These are phyloP conservation scores for Tolypocladium cylindrosporum DNA, from an alignment of 2,329 filamentous ascomycete genomes.

Conservation along the genomic window DNA sequence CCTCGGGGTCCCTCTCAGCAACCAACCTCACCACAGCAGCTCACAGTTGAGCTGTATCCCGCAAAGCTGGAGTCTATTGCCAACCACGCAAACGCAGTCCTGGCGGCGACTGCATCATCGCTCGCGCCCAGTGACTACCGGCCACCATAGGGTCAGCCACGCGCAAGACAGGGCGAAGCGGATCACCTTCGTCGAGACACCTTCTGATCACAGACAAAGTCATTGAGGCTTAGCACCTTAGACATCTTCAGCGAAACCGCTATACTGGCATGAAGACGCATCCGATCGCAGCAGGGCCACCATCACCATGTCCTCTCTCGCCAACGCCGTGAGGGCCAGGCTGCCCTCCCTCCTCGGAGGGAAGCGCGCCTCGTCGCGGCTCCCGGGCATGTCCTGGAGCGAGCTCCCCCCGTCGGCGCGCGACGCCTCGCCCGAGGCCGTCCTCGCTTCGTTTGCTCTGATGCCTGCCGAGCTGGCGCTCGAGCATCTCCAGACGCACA, in stretches of 20 bases:
- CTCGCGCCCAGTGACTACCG: slow-evolving; percentile 2
- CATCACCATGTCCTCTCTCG: slow-evolving; percentile 2
- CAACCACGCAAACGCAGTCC: slow-evolving; percentile 5
- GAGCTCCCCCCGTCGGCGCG: slow-evolving; percentile 3
- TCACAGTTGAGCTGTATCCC: slow-evolving; percentile 7
- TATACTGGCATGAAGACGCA: slow-evolving; percentile 6
- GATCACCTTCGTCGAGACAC: too few relatives aligned
- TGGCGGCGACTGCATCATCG: slow-evolving; percentile 7
- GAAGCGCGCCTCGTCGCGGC: slow-evolving; percentile 1
- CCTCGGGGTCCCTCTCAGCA: not conserved
- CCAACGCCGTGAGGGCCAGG: not conserved
- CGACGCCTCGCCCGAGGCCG: slow-evolving; percentile 9
- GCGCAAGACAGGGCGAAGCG: not conserved
- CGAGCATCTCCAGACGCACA: slow-evolving; percentile 10
- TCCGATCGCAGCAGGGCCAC: not conserved
- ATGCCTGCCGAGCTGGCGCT: slow-evolving; percentile 8
- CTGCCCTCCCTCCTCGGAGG: not conserved
- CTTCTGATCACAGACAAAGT: not conserved
- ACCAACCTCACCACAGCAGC: not conserved
- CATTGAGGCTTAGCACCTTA: not conserved
- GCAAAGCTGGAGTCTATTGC: slow-evolving; percentile 9
- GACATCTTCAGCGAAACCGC: not conserved
- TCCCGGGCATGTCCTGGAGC: slow-evolving; percentile 4
- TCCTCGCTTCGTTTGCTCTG: slow-evolving; percentile 10
- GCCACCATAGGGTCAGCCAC: slow-evolving; percentile 6